Percentiles rank a stretch among this genome's conserved stretches.
phyloP scores from a whole-genome alignment of 2,329 filamentous ascomycete genomes.

The Penicillium sp. region DNA sequence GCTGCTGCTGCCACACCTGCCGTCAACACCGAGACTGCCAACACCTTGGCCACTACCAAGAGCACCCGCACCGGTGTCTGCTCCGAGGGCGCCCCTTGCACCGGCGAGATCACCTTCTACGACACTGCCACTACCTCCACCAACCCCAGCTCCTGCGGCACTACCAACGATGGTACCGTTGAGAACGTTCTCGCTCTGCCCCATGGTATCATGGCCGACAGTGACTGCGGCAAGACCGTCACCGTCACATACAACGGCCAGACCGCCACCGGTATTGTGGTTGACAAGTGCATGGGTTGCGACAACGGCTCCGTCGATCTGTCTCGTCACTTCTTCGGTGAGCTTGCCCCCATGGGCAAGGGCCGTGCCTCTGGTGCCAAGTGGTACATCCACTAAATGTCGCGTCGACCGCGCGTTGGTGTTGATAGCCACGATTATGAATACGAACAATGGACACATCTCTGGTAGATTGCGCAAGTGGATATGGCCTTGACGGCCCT shows the following conservation, averaged over 20 bases:
- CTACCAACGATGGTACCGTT: slow-evolving; percentile 54
- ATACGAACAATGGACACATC: slow-evolving; percentile 11
- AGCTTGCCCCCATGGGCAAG: slow-evolving; percentile 41
- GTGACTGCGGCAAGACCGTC: slow-evolving; percentile 67
- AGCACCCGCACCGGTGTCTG: slow-evolving; percentile 23
- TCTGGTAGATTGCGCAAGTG: slow-evolving; percentile 24
- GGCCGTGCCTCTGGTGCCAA: slow-evolving; percentile 44
- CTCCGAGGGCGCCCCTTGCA: slow-evolving; percentile 28
- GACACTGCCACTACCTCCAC: slow-evolving; percentile 60
- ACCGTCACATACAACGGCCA: slow-evolving; percentile 61
- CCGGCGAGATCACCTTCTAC: slow-evolving; percentile 74
- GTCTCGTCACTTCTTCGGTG: slow-evolving; percentile 55
- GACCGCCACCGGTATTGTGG: slow-evolving; percentile 57
- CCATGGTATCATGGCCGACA: slow-evolving; percentile 63
- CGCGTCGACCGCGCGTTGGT: slow-evolving; percentile 19
- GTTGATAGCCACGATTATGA: background rate
- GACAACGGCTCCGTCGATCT: slow-evolving; percentile 56
- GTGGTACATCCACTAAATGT: slow-evolving; percentile 40
- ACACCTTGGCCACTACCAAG: slow-evolving; percentile 10
- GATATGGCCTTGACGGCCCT: slow-evolving; percentile 21
- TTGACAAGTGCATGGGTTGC: slow-evolving; percentile 77
- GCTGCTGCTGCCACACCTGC: background rate
- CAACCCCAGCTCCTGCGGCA: slow-evolving; percentile 56
- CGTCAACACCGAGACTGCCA: slow-evolving; percentile 3
- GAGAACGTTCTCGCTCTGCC: slow-evolving; percentile 70